Base-by-base conservation (phyloP, 2,329 filamentous ascomycete genomes). In the Leptographium flavum region DNA sequence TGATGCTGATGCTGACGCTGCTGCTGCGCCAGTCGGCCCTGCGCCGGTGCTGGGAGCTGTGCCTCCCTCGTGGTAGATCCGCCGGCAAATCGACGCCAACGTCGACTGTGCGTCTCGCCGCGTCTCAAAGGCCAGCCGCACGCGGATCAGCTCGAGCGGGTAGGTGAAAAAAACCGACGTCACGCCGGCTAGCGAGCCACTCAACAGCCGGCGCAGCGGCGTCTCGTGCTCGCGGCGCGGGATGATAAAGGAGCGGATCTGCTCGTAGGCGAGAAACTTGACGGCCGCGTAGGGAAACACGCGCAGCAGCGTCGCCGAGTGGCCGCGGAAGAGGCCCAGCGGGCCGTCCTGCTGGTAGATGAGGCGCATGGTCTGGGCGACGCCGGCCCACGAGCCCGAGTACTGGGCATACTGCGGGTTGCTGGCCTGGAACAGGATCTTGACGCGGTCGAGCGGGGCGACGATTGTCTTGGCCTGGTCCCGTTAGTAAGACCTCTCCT, bases 251-350 rank as follows among this genome's bases (percentile, higher is more conserved):
- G 82, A 77, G 48, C 92, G 84, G 52, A 95, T 86, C 63, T 98
- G 92, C 62, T 98, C 92, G 66, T 98, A 98, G 39, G 90, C 88
- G 36, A 98, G 75, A 58, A 98, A 98, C 59, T 98, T 98, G 64
- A 96, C 94, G 39, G 85, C 90, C 15, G 90, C 92, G 61, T 98
- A 98, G 6, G 92, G 92, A 56, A 96, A 98, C 51, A 98, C 94
- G 52, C 92, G 81, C 43, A 96, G 71, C 3, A 98, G 69, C 0
- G 92, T 98, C 3, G 88, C 92, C 4, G 87, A 95, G 61, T 98
- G 92, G 7, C 92, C 92, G 43, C 92, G 83, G 65, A 87, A 98
- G 7, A 98, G 71, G 1, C 92, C 92, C 11, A 70, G 60, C 2
- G 74, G 52, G 32, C 92, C 92, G 50, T 93, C 83, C 39, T 76